Evolutionary conservation across 495 filamentous ascomycete species (phyloP).

Genomic region (Hypoxylon lenormandii): DNA sequence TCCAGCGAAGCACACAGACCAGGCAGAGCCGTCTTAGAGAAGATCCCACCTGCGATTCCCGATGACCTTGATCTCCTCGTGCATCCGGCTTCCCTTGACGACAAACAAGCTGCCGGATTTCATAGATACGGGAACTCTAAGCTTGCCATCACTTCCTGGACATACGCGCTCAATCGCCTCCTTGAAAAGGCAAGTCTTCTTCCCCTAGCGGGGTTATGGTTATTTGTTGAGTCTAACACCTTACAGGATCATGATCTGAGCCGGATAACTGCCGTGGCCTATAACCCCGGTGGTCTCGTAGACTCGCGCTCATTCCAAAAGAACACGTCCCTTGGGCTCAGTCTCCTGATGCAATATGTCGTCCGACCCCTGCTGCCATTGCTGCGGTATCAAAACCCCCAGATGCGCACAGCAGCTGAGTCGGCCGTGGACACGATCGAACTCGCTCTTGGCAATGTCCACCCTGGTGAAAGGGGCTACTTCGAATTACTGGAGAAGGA

Average conservation of each 20-base stretch:
- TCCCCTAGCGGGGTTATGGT: background rate
- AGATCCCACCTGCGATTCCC: conserved; percentile 44
- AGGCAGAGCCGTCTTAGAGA: conserved; percentile 56
- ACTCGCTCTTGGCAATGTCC: conserved; percentile 36
- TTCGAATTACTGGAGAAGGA: conserved; percentile 55
- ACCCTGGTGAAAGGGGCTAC: conserved; percentile 53
- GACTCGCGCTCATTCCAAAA: conserved; percentile 58
- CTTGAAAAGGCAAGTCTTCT: conserved; percentile 54
- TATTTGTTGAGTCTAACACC: conserved; percentile 1
- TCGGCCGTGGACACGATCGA: conserved; percentile 53
- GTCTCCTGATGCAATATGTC: conserved; percentile 37
- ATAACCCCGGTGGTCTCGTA: conserved; percentile 61
- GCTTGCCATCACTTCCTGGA: conserved; percentile 56
- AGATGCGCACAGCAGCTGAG: conserved; percentile 51
- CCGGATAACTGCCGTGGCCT: conserved; percentile 58
- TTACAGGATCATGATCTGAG: conserved; percentile 48
- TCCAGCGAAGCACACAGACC: conserved; percentile 55
- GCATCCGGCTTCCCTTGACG: conserved; percentile 22
- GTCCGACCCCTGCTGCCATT: conserved; percentile 52
- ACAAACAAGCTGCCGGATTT: conserved; percentile 51
- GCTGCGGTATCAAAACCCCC: conserved; percentile 52
- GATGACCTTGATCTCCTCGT: conserved; percentile 41
- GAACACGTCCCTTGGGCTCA: conserved; percentile 51
- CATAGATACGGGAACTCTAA: conserved; percentile 60
- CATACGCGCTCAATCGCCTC: conserved; percentile 56